Conservation (phyloP, 2,329 filamentous ascomycete genomes). For the Pestalotiopsis fici region DNA sequence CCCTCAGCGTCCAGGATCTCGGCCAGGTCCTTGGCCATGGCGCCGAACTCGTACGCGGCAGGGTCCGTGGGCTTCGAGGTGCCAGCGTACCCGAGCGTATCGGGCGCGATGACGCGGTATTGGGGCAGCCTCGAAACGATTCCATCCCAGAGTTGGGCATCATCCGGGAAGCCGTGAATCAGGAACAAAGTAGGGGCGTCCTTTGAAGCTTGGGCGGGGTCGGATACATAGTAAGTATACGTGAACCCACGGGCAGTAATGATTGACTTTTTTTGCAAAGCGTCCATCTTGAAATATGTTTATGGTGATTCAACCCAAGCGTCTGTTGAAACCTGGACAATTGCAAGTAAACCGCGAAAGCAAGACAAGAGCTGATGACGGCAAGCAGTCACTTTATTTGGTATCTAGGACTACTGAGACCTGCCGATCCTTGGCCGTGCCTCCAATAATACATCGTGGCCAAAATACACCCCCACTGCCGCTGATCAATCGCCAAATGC, state of each 20-base stretch:
- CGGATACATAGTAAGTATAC: conserved; percentile 41
- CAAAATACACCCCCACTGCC: too few relatives aligned
- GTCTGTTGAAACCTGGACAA: not conserved
- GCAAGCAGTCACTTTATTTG: too few relatives aligned
- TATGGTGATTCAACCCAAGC: too few relatives aligned
- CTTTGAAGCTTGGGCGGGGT: conserved; percentile 16
- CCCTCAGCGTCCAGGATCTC: conserved; percentile 41
- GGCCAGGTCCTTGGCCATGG: conserved; percentile 35
- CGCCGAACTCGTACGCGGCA: conserved; percentile 34
- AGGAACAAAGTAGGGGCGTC: conserved; percentile 36
- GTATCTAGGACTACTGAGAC: too few relatives aligned
- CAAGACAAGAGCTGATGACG: too few relatives aligned
- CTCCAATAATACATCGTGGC: too few relatives aligned
- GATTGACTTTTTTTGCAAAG: conserved; percentile 27
- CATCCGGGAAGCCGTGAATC: conserved; percentile 52
- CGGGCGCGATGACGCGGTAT: conserved; percentile 36
- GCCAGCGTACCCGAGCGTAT: conserved; percentile 38
- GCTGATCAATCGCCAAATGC: too few relatives aligned
- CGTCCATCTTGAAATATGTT: conserved; percentile 16
- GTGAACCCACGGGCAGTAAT: conserved; percentile 30
- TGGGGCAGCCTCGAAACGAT: conserved; percentile 25
- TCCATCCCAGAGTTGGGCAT: conserved; percentile 43
- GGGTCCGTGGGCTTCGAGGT: conserved; percentile 41
- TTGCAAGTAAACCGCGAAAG: not conserved
- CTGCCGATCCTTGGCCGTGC: too few relatives aligned